A percentile compares a stretch with the other conserved stretches of the same genome.
Evolutionary conservation across 495 filamentous ascomycete genomes (phyloP).

Genomic region (Halenospora varia): DNA sequence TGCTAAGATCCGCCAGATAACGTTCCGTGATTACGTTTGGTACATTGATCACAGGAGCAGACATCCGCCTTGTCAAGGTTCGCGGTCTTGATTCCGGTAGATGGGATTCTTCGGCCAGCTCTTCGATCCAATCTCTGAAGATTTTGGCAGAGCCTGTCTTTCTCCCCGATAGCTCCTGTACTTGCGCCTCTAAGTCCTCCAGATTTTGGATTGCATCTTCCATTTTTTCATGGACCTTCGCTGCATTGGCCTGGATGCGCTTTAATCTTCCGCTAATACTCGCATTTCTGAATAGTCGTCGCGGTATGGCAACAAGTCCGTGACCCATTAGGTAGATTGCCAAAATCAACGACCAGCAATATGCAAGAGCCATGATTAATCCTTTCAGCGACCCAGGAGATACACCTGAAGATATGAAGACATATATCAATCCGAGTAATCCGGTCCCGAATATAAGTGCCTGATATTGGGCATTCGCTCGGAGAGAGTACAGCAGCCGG

Average conservation of each 20-base stretch:
- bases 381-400: slow-evolving; percentile 62
- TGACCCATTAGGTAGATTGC: slow-evolving; percentile 98
- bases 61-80: slow-evolving; percentile 35
- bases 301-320: slow-evolving; percentile 85
- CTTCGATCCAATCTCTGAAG: slow-evolving; percentile 94
- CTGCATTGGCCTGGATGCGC: slow-evolving; percentile 72
- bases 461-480: slow-evolving; percentile 84
- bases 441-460: slow-evolving; percentile 69
- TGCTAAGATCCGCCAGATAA: slow-evolving; percentile 85
- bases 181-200: slow-evolving; percentile 76
- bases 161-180: slow-evolving; percentile 69
- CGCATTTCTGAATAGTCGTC: slow-evolving; percentile 71
- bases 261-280: slow-evolving; percentile 67
- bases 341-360: slow-evolving; percentile 85
- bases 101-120: slow-evolving; percentile 67
- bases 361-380: slow-evolving; percentile 86
- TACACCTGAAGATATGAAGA: slow-evolving; percentile 69
- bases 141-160: slow-evolving; percentile 78
- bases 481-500: slow-evolving; percentile 76
- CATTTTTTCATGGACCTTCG: slow-evolving; percentile 79
- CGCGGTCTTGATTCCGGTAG: slow-evolving; percentile 57
- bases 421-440: slow-evolving; percentile 71
- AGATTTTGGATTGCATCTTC: slow-evolving; percentile 78
- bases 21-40: slow-evolving; percentile 89
- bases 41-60: slow-evolving; percentile 38